Base-by-base conservation (phyloP, 257 asterid genomes). In the Petunia axillaris region DNA sequence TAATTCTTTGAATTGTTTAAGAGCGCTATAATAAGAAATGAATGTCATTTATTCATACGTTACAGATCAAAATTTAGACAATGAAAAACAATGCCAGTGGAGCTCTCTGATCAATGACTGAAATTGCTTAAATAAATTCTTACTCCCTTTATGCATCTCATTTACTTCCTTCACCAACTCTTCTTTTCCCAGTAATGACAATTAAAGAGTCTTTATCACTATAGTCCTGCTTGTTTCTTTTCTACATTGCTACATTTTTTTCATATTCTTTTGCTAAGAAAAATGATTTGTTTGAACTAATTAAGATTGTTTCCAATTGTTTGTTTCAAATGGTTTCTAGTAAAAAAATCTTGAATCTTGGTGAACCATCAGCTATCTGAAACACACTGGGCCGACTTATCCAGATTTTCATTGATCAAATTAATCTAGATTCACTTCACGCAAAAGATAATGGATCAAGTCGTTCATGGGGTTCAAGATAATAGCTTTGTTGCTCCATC, bases 401-500 rank as follows among this genome's bases (percentile, higher is more conserved):
- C 25, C 25, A 25, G 25, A 25, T 25, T 25, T 25, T 25, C 25
- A 25, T 25, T 25, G 25, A 25, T 25, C 25, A 25, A 25, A 25
- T 25, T 25, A 25, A 25, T 25, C 25, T 25, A 25, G 25, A 25
- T 25, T 25, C 25, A 25, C 25, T 25, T 25, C 25, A 0, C 25
- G 25, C 25, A 25, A 25, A 25, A 25, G 25, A 25, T 25, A 25
- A 25, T 25, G 25, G 25, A 25, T 25, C 25, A 25, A 25, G 25
- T 25, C 25, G 25, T 25, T 25, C 25, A 25, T 25, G 25, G 25
- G 25, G 25, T 82, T 76, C 85, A 87, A 79, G 90, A 81, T 40
- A 83, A 76, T 52, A 82, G 83, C 68, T 78, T 81, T 82, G 83
- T 86, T 84, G 82, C 94, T 64, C 94, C 97, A 8, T 52, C 85